These are phyloP conservation scores for Zasmidium cellare DNA, from an alignment of 2,329 filamentous ascomycete genomes.

Conservation along the genomic window DNA sequence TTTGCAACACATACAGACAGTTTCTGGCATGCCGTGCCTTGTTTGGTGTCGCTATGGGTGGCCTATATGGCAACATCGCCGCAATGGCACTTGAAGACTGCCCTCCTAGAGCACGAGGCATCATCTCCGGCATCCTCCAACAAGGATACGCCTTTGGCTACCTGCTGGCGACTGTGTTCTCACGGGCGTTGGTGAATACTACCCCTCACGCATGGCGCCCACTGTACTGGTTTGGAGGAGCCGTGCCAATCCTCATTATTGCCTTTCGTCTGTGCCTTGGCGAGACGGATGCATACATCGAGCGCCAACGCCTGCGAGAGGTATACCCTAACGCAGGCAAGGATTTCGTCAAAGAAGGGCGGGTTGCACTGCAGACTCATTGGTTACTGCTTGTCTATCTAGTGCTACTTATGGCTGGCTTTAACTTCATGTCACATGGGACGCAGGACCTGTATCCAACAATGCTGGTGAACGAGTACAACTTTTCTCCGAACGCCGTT, in stretches of 20 bases:
- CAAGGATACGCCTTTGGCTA: conserved; percentile 67
- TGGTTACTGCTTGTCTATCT: conserved; percentile 81
- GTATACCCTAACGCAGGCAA: conserved; percentile 61
- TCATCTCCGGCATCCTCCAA: conserved; percentile 63
- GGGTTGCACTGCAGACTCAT: conserved; percentile 73
- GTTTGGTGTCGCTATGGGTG: conserved; percentile 66
- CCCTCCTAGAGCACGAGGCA: conserved; percentile 57
- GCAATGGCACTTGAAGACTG: conserved; percentile 65
- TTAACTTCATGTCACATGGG: conserved; percentile 89
- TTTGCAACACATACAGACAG: conserved; percentile 57
- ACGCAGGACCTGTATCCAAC: conserved; percentile 66
- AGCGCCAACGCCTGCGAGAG: conserved; percentile 64
- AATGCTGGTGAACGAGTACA: conserved; percentile 59
- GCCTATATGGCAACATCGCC: conserved; percentile 62
- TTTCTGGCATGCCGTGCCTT: conserved; percentile 61
- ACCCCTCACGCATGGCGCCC: conserved; percentile 80
- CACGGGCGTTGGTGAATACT: conserved; percentile 67
- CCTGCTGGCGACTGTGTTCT: conserved; percentile 50
- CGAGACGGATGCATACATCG: conserved; percentile 72
- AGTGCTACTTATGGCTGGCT: conserved; percentile 83
- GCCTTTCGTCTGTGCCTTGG: conserved; percentile 73
- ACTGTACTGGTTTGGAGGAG: conserved; percentile 70
- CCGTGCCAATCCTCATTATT: conserved; percentile 79
- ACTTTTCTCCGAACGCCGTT: conserved; percentile 50
- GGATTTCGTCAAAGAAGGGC: conserved; percentile 74